These are phyloP conservation scores for Pleurotus pulmonarius DNA, from an alignment of 768 basidiomycete genomes.

Conservation along the genomic window DNA sequence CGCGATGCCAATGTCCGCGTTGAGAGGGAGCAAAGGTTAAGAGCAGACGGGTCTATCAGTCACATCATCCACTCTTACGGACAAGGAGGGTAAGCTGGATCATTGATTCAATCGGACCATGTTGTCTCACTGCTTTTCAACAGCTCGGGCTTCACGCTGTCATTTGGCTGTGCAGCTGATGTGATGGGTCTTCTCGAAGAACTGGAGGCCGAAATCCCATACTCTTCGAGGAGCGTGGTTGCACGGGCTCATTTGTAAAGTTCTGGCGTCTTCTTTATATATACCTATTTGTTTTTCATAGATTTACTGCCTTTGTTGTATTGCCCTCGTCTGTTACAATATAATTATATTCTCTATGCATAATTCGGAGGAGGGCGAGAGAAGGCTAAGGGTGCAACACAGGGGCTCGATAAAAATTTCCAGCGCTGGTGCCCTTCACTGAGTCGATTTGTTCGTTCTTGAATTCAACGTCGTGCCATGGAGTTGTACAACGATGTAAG, in stretches of 20 bases:
- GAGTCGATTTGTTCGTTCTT: too few relatives aligned
- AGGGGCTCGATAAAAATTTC: too few relatives aligned
- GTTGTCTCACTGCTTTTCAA: neutral
- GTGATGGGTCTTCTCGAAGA: slow-evolving; percentile 14
- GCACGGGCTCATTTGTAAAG: slow-evolving; percentile 2
- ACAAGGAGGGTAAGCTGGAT: slow-evolving; percentile 17
- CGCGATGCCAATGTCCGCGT: slow-evolving; percentile 22
- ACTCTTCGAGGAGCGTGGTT: neutral
- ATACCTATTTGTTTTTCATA: neutral
- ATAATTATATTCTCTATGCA: too few relatives aligned
- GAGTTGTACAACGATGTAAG: too few relatives aligned
- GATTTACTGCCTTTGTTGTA: too few relatives aligned
- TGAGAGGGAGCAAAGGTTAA: slow-evolving; percentile 19
- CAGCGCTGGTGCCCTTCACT: too few relatives aligned
- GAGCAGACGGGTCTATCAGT: slow-evolving; percentile 11
- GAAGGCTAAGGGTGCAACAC: too few relatives aligned
- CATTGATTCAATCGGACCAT: neutral
- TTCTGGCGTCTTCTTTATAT: neutral
- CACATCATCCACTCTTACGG: slow-evolving; percentile 23
- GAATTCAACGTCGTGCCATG: too few relatives aligned
- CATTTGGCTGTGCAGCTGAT: slow-evolving; percentile 21
- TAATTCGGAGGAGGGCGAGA: too few relatives aligned
- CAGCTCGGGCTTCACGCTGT: slow-evolving; percentile 19
- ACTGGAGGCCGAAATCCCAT: slow-evolving; percentile 8
- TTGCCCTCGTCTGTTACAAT: too few relatives aligned